Conservation (phyloP, 768 basidiomycete genomes). For the Galerina sulciceps region DNA sequence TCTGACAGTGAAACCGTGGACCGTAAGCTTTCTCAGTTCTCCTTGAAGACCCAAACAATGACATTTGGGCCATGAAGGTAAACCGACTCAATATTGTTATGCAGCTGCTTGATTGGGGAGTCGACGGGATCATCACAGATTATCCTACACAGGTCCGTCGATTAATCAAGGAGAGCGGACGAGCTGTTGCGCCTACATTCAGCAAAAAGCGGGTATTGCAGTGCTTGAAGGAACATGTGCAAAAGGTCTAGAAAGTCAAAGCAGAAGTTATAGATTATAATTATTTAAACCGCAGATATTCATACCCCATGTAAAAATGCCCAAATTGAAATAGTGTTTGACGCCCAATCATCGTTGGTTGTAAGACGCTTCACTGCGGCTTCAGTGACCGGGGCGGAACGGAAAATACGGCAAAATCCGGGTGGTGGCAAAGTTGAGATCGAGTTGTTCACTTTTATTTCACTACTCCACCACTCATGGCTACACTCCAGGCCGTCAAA, state of each 20-base stretch:
- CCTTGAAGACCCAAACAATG: not conserved
- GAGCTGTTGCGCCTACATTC: conserved; percentile 57
- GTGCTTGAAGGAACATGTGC: conserved; percentile 62
- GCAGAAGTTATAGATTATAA: not conserved
- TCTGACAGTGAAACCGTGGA: conserved; percentile 74
- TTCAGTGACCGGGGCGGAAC: conserved; percentile 48
- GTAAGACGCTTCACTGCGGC: no score
- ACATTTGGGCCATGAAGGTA: conserved; percentile 42
- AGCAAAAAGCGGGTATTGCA: conserved; percentile 62
- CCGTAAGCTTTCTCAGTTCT: conserved; percentile 44
- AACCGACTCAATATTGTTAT: conserved; percentile 65
- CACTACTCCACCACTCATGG: conserved; percentile 50
- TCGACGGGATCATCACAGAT: conserved; percentile 82
- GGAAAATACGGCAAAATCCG: conserved; percentile 45
- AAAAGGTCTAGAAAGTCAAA: conserved; percentile 23
- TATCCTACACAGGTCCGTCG: conserved; percentile 65
- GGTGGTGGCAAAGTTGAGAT: conserved; percentile 22
- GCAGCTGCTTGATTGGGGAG: conserved; percentile 61
- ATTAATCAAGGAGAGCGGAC: conserved; percentile 56
- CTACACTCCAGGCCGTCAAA: conserved; percentile 74
- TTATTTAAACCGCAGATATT: not conserved
- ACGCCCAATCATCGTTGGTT: not conserved
- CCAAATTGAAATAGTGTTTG: not conserved
- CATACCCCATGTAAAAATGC: not conserved
- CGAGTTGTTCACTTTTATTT: conserved; percentile 27